Evolutionary conservation across 2,329 filamentous ascomycete genomes (phyloP).

Genomic region (Penicillium decumbens): DNA sequence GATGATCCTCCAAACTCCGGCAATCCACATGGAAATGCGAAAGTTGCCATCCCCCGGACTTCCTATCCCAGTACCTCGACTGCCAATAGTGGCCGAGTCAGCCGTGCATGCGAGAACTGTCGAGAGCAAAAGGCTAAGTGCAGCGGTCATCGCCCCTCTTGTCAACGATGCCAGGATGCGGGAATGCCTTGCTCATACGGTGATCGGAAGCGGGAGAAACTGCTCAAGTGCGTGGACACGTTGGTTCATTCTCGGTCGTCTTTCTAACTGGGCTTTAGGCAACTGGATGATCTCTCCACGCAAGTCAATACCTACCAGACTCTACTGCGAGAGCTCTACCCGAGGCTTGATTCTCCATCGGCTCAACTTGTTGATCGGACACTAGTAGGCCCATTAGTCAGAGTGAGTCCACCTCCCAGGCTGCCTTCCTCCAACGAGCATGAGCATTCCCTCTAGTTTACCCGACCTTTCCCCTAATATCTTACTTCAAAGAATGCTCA

Average conservation of each 20-base stretch:
- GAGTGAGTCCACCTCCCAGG: conserved; percentile 24
- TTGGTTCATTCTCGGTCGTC: conserved; percentile 7
- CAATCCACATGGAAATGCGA: conserved; percentile 24
- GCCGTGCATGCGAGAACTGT: conserved; percentile 44
- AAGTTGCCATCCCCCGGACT: conserved; percentile 32
- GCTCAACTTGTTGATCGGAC: conserved; percentile 34
- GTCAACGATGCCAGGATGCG: conserved; percentile 42
- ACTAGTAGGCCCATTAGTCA: conserved; percentile 26
- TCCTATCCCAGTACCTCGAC: conserved; percentile 20
- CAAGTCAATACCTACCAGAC: conserved; percentile 36
- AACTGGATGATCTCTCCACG: conserved; percentile 36
- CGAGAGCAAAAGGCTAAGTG: conserved; percentile 47
- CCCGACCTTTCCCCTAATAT: neutral
- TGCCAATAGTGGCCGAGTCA: conserved; percentile 29
- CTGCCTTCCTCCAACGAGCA: neutral
- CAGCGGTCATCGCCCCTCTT: conserved; percentile 42
- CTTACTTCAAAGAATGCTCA: neutral
- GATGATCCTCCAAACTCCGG: conserved; percentile 11
- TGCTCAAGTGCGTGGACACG: conserved; percentile 36
- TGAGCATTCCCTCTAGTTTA: conserved; percentile 2
- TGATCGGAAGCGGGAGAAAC: conserved; percentile 43
- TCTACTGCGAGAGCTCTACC: conserved; percentile 32
- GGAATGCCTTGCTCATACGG: conserved; percentile 41
- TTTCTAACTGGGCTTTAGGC: conserved; percentile 25
- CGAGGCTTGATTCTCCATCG: conserved; percentile 31